Base-by-base conservation (phyloP, 495 filamentous ascomycete species). In the Terfezia boudieri region DNA sequence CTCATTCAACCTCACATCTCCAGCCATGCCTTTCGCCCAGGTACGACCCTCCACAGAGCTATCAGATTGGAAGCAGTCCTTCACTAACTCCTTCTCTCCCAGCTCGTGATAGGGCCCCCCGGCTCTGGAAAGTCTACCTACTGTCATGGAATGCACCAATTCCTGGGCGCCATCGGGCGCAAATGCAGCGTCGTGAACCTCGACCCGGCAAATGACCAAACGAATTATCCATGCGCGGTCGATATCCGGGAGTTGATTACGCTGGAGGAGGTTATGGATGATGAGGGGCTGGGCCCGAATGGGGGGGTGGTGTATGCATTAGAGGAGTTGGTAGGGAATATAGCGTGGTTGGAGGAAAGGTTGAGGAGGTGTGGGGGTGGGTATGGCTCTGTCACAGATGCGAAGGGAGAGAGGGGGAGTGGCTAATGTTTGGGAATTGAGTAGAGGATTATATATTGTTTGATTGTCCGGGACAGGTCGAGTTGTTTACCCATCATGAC, bases 141-240 rank as follows among this genome's bases (percentile, higher is more conserved):
- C 67, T 94, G 87, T 73, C 83, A 94, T 76, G 90, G 90, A 59
- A 94, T 98, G 84, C 84, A 94, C 60, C 90, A 98, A 70, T 96
- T 95, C 73, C 81, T 95, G 72, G 77, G 78, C 55, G 88, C 90
- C 51, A 93, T 98, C 63, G 85, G 85, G 43, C 82, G 90, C 41
- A 87, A 90, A 70, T 94, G 85, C 71, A 90, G 86, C 11, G 76
- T 94, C 43, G 84, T 94, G 55, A 98, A 98, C 68, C 81, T 98
- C 57, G 90, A 98, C 70, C 90, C 90, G 37, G 90, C 90, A 49
- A 98, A 98, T 72, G 90, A 98, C 63, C 72, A 74, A 50, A 82
- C 78, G 2, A 78, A 71, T 41, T 89, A 87, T 61, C 78, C 80
- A 5, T 86, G 81, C 68, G 87, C 88, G 52, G 75, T 98, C 63